Base-by-base conservation (phyloP, 164 flowering plant species). In the Berberis vulgaris region DNA sequence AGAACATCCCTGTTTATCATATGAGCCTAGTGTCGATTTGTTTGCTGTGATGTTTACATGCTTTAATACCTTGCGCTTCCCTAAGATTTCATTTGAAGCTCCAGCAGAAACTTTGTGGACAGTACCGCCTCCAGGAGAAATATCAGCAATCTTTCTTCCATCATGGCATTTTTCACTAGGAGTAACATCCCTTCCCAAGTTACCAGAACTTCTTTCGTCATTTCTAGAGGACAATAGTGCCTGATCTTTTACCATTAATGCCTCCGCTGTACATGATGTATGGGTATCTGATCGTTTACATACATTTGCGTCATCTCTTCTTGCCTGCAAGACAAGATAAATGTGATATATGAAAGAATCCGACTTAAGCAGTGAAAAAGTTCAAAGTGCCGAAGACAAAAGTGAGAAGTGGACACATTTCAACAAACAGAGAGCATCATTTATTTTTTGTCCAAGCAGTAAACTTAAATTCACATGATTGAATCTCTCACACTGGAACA, bases 301-400 rank as follows among this genome's bases (percentile, higher is more conserved):
- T 59, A 64, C n/a, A 43, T 76, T 71, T 73, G 71, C 65, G 65
- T 69, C 71, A 65, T 54, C 54, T 67, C 69, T 67, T 60, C 74
- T 80, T 54, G 72, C 67, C 84, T 81, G 77, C 72, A 77, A 60
- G 54, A 59, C n/a, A 57, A 26, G 26, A 26, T 26, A 26, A 26
- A 26, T 26, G 26, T 26, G 26, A 26, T 26, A 26, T 26, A 26
- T 26, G 26, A 26, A 26, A 26, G 26, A 26, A 26, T 26, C 26
- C 26, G 26, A 26, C 26, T 26, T 26, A 26, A 26, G 26, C 26
- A 26, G 26, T 26, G 26, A 26, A 26, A 26, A 26, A 26, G 26
- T 26, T 26, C 26, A 26, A 0, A 26, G 26, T 26, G 26, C 26
- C 26, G 26, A 26, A 26, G 26, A 26, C 26, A 26, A 26, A 26